These are phyloP conservation scores for Auriscalpium vulgare DNA, from an alignment of 768 basidiomycete genomes.

Conservation along the genomic window DNA sequence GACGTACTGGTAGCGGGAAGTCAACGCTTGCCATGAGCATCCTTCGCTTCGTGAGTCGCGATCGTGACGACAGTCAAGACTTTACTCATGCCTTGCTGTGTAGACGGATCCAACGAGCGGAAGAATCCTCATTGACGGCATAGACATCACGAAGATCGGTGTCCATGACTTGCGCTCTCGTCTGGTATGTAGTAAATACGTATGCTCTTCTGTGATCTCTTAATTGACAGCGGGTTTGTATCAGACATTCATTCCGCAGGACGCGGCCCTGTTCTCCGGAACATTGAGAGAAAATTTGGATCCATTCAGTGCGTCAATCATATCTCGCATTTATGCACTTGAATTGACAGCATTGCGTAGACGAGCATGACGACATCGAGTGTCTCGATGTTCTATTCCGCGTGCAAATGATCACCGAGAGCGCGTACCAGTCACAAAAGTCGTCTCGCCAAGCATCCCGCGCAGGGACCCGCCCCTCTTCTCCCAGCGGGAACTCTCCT, in stretches of 20 bases:
- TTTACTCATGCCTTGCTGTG: no score
- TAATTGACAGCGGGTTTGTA: constrained; percentile 2
- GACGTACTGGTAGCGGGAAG: constrained; percentile 74
- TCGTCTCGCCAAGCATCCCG: constrained; percentile 32
- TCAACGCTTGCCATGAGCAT: constrained; percentile 78
- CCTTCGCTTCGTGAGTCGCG: constrained; percentile 21
- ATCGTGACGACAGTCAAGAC: no score
- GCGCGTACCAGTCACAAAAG: constrained; percentile 44
- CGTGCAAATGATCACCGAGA: constrained; percentile 65
- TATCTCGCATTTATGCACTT: no score
- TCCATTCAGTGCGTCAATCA: constrained; percentile 45
- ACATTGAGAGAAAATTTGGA: constrained; percentile 70
- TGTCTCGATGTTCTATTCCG: constrained; percentile 75
- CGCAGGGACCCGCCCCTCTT: no score
- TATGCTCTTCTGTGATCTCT: not conserved
- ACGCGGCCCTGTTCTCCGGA: constrained; percentile 74
- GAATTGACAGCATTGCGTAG: constrained; percentile 23
- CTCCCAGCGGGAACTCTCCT: not conserved
- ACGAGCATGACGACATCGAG: constrained; percentile 71
- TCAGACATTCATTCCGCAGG: constrained; percentile 73
- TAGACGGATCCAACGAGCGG: constrained; percentile 65
- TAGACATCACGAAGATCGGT: constrained; percentile 82
- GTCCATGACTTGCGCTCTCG: constrained; percentile 76
- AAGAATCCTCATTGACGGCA: constrained; percentile 75
- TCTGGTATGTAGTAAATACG: constrained; percentile 36